phyloP scores from a whole-genome alignment of 306 rosid species.

The Glycine tomentella region DNA sequence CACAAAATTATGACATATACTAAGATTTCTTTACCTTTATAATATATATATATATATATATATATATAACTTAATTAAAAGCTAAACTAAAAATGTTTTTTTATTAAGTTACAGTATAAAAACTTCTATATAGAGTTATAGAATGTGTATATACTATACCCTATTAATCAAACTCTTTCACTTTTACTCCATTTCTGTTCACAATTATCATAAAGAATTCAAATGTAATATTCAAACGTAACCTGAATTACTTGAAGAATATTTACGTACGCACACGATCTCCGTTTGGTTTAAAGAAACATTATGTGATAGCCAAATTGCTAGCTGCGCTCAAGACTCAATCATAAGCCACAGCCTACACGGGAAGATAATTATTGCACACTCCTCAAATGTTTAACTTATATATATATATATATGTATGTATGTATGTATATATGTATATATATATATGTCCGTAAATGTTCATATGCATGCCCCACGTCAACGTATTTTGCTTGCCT shows the following conservation, averaged over 20 bases:
- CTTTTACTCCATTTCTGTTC: neutral
- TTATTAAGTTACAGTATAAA: too few relatives aligned
- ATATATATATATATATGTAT: too few relatives aligned
- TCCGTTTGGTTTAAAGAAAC: neutral
- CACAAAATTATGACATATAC: too few relatives aligned
- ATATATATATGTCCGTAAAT: too few relatives aligned
- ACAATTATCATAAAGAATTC: neutral
- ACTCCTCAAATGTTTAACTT: neutral
- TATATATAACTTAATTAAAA: too few relatives aligned
- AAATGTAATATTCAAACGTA: neutral
- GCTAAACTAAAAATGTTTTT: too few relatives aligned
- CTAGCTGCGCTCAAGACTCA: neutral
- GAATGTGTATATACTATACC: too few relatives aligned
- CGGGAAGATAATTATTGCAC: slow-evolving; percentile 19
- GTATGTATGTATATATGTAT: too few relatives aligned
- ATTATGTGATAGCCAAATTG: slow-evolving; percentile 14
- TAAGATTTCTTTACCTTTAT: too few relatives aligned
- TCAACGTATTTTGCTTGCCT: neutral
- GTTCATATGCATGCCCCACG: neutral
- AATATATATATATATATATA: too few relatives aligned
- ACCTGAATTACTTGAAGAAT: neutral
- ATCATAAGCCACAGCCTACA: neutral
- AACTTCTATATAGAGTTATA: too few relatives aligned
- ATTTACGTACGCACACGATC: neutral
- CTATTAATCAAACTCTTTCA: neutral